A percentile compares a stretch with the other conserved stretches of the same genome.
These are phyloP conservation scores for Cryptomeria japonica DNA, from an alignment of 75 land plant genomes.

Conservation along the genomic window DNA sequence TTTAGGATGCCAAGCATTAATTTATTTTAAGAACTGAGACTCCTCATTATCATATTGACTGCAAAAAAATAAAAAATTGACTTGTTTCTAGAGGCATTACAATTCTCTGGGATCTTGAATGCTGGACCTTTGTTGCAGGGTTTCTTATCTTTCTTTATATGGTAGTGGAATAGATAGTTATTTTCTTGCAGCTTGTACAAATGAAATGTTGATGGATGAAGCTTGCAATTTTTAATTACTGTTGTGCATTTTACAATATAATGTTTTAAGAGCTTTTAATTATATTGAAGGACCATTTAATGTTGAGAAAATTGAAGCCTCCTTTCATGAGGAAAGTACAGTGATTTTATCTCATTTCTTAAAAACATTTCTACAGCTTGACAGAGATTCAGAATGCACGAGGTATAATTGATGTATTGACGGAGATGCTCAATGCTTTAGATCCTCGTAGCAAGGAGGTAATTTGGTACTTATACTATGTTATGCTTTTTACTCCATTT, in stretches of 20 bases:
- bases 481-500: background rate
- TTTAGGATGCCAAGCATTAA: background rate
- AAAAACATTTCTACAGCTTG: slow-evolving; percentile 39
- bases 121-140: background rate
- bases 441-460: slow-evolving; percentile 78
- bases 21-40: background rate
- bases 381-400: slow-evolving; percentile 67
- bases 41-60: background rate
- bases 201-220: background rate
- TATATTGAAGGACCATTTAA: background rate
- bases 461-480: background rate
- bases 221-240: background rate
- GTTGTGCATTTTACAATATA: background rate
- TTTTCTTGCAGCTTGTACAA: background rate
- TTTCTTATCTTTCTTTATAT: background rate
- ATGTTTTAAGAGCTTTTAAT: background rate
- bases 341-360: background rate
- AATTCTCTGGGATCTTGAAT: background rate
- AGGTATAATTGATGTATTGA: slow-evolving; percentile 67
- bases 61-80: background rate
- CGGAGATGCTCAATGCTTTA: slow-evolving; percentile 86
- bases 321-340: background rate
- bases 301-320: background rate
- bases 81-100: background rate
- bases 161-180: background rate